Base-by-base conservation (phyloP, 2,329 filamentous ascomycete genomes). In the Fusarium palustre region DNA sequence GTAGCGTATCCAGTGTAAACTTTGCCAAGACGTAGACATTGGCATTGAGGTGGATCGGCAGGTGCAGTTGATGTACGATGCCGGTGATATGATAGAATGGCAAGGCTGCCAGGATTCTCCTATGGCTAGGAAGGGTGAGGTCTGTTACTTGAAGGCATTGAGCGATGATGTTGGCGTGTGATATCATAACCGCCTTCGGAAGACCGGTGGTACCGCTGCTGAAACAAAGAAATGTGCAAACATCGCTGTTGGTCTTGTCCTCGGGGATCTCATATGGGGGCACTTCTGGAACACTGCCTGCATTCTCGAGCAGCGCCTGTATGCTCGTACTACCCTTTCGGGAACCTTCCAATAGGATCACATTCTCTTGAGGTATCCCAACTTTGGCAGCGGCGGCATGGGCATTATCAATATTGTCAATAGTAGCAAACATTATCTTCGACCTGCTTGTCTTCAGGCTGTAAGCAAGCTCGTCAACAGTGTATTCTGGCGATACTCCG, bases 51-150 rank as follows among this genome's bases (percentile, higher is more conserved):
- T 45, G 31, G 2, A 57, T 59, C 0, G 52, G 56, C 2, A 59
- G 25, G 16, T 59, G 56, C 12, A 59, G 18, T 11, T 59, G 52
- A 57, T 59, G 56, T 4, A 46, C 15, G 15, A 59, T 59, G 10
- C 56, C 56, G 0, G 58, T 72, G 53, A 69, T 76, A 36, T 78
- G 76, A 53, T 70, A 75, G 0, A 76, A 57, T 15, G 76, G 77
- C 5, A 77, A 50, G 2, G 68, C 46, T 8, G 70, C 70, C 5
- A 76, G 57, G 11, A 72, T 48, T 5, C 50, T 59, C 0, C 57
- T 63, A 18, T 63, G 61, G 9, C 42, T 34, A 5, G 41, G 22
- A 6, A 47, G 45, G 0, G 68, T 55, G 7, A 67, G 39, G n/a
- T 55, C 50, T 3, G 33, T 20, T 4, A 72, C 18, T 34, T 74